phyloP scores from a whole-genome alignment of 1,284 basidiomycete species.

The Rhizoctonia solani region DNA sequence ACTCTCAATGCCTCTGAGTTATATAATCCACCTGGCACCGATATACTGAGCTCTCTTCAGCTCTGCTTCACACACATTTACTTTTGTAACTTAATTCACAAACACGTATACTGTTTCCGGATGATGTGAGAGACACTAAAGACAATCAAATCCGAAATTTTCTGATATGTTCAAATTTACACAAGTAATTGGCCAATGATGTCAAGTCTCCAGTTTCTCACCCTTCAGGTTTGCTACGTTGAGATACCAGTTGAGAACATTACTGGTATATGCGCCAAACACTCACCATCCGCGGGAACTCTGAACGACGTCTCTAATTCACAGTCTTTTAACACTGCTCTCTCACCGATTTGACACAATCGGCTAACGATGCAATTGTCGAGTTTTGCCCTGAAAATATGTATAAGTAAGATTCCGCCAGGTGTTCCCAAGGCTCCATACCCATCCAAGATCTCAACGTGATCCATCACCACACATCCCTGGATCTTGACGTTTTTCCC shows the following conservation, averaged over 20 bases:
- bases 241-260: too few relatives aligned
- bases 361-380: constrained; percentile 88
- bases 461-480: constrained; percentile 89
- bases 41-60: too few relatives aligned
- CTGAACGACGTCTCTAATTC: constrained; percentile 89
- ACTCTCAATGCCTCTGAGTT: constrained; percentile 30
- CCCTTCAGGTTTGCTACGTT: constrained; percentile 58
- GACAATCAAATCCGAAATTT: not conserved
- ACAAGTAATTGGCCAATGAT: not conserved
- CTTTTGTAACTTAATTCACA: too few relatives aligned
- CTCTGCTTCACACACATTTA: too few relatives aligned
- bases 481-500: constrained; percentile 84
- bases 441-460: constrained; percentile 86
- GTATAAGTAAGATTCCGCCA: constrained; percentile 8
- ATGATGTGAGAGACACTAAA: not conserved
- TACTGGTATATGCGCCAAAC: too few relatives aligned
- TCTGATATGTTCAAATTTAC: not conserved
- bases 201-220: constrained; percentile 60
- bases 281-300: constrained; percentile 70
- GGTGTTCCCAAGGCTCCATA: constrained; percentile 28
- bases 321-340: constrained; percentile 78
- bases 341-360: constrained; percentile 78
- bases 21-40: too few relatives aligned
- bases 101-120: too few relatives aligned
- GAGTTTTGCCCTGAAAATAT: constrained; percentile 72